Percentiles rank a stretch among this genome's conserved stretches.
Conservation (phyloP, 495 filamentous ascomycete genomes). For the Lindgomyces ingoldianus region DNA sequence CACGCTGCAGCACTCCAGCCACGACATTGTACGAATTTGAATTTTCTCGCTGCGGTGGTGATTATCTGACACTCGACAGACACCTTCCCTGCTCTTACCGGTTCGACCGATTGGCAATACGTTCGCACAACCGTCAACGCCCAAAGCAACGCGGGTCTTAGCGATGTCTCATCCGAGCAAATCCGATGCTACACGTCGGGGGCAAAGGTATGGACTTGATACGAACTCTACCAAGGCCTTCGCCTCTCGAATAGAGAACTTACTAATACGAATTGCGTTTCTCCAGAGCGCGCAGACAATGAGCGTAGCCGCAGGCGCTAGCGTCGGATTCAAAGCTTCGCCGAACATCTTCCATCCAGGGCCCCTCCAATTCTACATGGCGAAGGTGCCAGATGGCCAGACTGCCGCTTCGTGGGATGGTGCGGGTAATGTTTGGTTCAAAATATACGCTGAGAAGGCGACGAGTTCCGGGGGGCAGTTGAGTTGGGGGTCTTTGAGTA, state of each 20-base stretch:
- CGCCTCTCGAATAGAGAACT: too few relatives aligned
- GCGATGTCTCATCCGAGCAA: conserved; percentile 50
- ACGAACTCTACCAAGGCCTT: too few relatives aligned
- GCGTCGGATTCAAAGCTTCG: conserved; percentile 50
- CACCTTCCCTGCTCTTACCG: conserved; percentile 32
- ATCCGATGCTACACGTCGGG: conserved; percentile 56
- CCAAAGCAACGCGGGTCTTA: conserved; percentile 56
- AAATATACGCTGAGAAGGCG: conserved; percentile 46
- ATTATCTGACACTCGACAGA: conserved; percentile 20
- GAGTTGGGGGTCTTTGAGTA: conserved; percentile 52
- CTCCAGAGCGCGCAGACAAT: conserved; percentile 40
- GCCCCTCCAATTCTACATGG: conserved; percentile 56
- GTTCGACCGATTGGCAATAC: conserved; percentile 49
- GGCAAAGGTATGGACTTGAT: conserved; percentile 26
- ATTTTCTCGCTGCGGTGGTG: not conserved
- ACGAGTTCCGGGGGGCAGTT: conserved; percentile 37
- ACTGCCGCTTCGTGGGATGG: conserved; percentile 53
- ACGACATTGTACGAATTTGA: conserved; percentile 23
- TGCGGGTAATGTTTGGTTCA: conserved; percentile 54
- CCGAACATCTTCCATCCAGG: conserved; percentile 54
- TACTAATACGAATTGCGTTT: not conserved
- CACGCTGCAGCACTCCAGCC: conserved; percentile 27
- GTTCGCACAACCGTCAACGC: conserved; percentile 56
- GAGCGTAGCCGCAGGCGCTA: conserved; percentile 51
- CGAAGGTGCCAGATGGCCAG: conserved; percentile 53